Evolutionary conservation across 1,284 basidiomycete species (phyloP), one percentile per base, ranked within the genome.

Genomic region (Austropuccinia psidii): DNA sequence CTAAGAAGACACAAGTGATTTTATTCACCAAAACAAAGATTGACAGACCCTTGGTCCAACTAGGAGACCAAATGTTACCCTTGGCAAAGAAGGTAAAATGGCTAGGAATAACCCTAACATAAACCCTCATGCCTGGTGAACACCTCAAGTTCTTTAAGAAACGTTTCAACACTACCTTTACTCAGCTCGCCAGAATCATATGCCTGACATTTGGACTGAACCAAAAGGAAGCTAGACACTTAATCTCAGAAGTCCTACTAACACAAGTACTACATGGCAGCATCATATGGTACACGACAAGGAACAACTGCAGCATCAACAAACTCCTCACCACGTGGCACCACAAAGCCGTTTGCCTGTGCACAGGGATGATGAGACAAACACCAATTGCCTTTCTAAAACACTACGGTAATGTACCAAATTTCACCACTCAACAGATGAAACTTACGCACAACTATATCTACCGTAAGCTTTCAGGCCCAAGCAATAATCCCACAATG

Each of bases 201-300:
- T 39, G 41, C 13, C 47, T 29, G 24, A 62, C 60, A 27, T 62
- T 39, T 62, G 60, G 60, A 15, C 27, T 62, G 41, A 62, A 62
- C 21, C 37, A n/a, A 1, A n/a, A 45, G 35, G 8, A 8, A n/a
- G 33, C 52, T 5, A 33, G 50, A 6, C 13, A 15, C 8, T 37
- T 68, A 15, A 41, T 68, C 3, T 39, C 9, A 4, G 52, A 49
- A 24, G 66, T 57, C 21, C 11, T 68, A 24, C 27, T 35, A 11
- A 31, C 52, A 1, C 6, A 35, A 37, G 19, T 57, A 31, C 35
- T 68, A 4, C 55, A 39, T 57, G 66, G 66, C 2, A 68, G 66
- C 27, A 17, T 68, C 27, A 24, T 68, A 6, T 68, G 66, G 66
- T 54, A 41, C 33, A 68, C 50, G 1, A 7, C 31, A 43, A 41